Base-by-base conservation (phyloP, 345 rosid species). In the Eucalyptus pumila region DNA sequence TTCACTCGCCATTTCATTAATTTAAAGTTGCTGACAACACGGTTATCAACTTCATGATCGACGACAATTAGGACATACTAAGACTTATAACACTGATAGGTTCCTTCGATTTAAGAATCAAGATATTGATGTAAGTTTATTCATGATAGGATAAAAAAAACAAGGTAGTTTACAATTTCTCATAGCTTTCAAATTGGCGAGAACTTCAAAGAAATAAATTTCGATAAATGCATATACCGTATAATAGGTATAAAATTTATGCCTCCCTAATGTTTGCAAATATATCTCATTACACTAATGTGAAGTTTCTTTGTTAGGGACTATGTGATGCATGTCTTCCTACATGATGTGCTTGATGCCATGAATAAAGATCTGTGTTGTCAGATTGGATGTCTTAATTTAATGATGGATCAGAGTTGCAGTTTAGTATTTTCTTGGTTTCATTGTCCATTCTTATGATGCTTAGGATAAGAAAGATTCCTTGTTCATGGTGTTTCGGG, bases 21-120 rank as follows among this genome's bases (percentile, higher is more conserved):
- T 40, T 40, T 40, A 6, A 11, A 76, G 27, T 37, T 76, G 42
- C 47, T 21, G 9, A 37, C 27, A 11, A 21, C 24, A 76, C 13
- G 47, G 30, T 76, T 76, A 42, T 40, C 30, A 76, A 40, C 85
- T 11, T 37, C 15, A 42, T 11, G 15, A 76, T 34, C 6, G 0
- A 9, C 1, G 8, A 34, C 26, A 72, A 72, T 9, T 72, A 17
- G 7, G 8, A 72, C 14, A 4, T 72, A 72, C 1, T 21, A 34
- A 40, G 24, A 72, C 23, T 5, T 0, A 34, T 34, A 34, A 37
- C 6, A 9, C 42, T 0, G 6, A 1, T 67, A 32, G 80, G 6
- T 67, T 32, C 80, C 7, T 32, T 67, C 12, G 2, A 32, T 67
- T 67, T 67, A 15, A 2, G 24, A 9, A 34, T 34, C 44, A 34